These are phyloP conservation scores for Didymella segeticola DNA, from an alignment of 2,329 filamentous ascomycete species.

Conservation along the genomic window DNA sequence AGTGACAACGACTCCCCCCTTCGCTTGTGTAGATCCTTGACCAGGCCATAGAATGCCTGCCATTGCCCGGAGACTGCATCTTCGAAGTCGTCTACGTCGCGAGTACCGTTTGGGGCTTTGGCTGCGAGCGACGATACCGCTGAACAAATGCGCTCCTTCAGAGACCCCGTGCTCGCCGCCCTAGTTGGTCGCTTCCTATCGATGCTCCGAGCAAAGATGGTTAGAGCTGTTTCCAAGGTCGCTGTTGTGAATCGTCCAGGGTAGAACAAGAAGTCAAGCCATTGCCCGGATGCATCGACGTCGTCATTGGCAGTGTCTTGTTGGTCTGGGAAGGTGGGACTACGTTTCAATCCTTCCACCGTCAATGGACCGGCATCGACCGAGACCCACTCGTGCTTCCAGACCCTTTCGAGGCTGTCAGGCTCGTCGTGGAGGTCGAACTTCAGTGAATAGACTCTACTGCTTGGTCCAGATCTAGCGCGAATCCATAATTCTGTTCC, in stretches of 20 bases:
- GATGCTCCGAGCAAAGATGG: conserved; percentile 76
- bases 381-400: conserved; percentile 63
- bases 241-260: conserved; percentile 82
- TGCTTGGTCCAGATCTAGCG: conserved; percentile 63
- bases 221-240: conserved; percentile 82
- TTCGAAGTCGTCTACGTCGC: conserved; percentile 79
- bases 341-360: conserved; percentile 49
- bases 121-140: conserved; percentile 74
- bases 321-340: conserved; percentile 49
- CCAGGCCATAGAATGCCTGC: conserved; percentile 85
- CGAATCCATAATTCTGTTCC: conserved; percentile 56
- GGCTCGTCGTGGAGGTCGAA: conserved; percentile 72
- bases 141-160: conserved; percentile 78
- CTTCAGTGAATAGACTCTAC: conserved; percentile 73
- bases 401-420: conserved; percentile 69
- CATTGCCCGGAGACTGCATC: conserved; percentile 81
- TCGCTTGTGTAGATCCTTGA: conserved; percentile 85
- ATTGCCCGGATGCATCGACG: conserved; percentile 71
- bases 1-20: conserved; percentile 82
- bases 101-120: conserved; percentile 67
- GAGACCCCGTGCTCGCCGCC: conserved; percentile 55
- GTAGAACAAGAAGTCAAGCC: conserved; percentile 82
- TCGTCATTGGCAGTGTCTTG: conserved; percentile 48
- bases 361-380: conserved; percentile 53
- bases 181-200: conserved; percentile 35